Evolutionary conservation across 164 flowering plant genomes (phyloP).

Genomic region (Kingdonia uniflora): DNA sequence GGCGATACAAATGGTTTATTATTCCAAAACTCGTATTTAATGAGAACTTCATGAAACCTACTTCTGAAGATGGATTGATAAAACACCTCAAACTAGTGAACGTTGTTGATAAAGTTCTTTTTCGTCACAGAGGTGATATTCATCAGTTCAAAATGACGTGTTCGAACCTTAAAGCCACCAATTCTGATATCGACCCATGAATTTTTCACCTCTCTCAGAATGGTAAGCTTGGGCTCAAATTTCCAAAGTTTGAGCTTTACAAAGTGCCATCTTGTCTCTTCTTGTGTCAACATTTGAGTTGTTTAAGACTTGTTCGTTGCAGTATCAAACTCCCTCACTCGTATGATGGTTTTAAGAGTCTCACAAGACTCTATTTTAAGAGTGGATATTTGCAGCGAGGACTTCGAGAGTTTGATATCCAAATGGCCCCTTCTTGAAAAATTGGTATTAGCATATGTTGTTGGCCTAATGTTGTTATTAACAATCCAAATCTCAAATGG

Average conservation of each 20-base stretch:
- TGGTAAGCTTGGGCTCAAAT: constrained; percentile 3
- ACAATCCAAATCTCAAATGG: constrained; percentile 61
- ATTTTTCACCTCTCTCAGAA: not conserved
- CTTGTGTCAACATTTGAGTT: constrained; percentile 35
- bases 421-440: constrained; percentile 63
- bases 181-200: constrained; percentile 8
- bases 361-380: constrained; percentile 44
- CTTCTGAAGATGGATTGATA: no score
- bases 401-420: constrained; percentile 39
- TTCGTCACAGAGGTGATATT: constrained; percentile 9
- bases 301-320: constrained; percentile 50
- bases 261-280: constrained; percentile 23
- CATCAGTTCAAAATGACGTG: constrained; percentile 3
- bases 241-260: constrained; percentile 1
- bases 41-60: no score
- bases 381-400: constrained; percentile 30
- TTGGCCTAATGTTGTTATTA: constrained; percentile 35
- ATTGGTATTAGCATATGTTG: constrained; percentile 29
- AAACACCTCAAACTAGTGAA: not conserved
- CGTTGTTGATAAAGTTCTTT: constrained; percentile 9
- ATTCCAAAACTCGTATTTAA: no score
- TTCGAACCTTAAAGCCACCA: not conserved
- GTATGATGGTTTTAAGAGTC: constrained; percentile 48
- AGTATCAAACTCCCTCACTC: constrained; percentile 43
- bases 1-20: no score